Percentiles rank a stretch among this genome's conserved stretches.
phyloP scores from a whole-genome alignment of 306 rosid genomes.

The Malus asiatica region DNA sequence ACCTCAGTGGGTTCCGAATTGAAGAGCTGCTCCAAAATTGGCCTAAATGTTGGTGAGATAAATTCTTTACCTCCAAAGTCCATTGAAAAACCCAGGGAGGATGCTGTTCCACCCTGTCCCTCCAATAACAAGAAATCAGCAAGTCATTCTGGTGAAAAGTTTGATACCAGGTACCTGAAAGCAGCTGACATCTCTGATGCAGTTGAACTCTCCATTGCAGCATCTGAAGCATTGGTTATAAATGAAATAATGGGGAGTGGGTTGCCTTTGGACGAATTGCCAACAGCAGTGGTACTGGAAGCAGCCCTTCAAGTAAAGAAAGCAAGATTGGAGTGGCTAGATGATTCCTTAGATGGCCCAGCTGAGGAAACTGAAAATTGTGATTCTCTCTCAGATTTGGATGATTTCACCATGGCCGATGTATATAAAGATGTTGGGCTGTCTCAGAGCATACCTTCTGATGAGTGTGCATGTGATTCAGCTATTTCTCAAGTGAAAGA shows the following conservation, averaged over 20 bases:
- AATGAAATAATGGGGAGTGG: conserved; percentile 49
- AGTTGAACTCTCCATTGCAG: conserved; percentile 67
- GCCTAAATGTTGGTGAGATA: conserved; percentile 19
- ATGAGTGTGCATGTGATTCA: conserved; percentile 20
- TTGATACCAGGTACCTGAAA: conserved; percentile 22
- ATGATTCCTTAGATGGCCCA: conserved; percentile 29
- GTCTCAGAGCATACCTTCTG: conserved; percentile 22
- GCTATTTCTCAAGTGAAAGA: conserved; percentile 32
- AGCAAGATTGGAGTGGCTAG: conserved; percentile 49
- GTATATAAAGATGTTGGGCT: conserved; percentile 77
- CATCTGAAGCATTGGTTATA: conserved; percentile 87
- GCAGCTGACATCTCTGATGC: conserved; percentile 45
- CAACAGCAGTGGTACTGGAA: conserved; percentile 55
- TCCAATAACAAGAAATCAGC: conserved; percentile 26
- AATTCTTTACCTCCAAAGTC: conserved; percentile 17
- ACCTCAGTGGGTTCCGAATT: conserved; percentile 26
- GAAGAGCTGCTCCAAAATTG: conserved; percentile 17
- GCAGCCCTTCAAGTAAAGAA: conserved; percentile 68
- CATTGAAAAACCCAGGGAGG: conserved; percentile 22
- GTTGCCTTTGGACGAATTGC: conserved; percentile 30
- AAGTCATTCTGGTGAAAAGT: conserved; percentile 26
- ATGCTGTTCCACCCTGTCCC: conserved; percentile 22
- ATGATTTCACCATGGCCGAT: conserved; percentile 62
- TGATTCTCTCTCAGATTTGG: conserved; percentile 76
- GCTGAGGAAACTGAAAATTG: conserved; percentile 33